These are phyloP conservation scores for Metroxylon sagu DNA, from an alignment of 176 grass and related monocot species.

Conservation along the genomic window DNA sequence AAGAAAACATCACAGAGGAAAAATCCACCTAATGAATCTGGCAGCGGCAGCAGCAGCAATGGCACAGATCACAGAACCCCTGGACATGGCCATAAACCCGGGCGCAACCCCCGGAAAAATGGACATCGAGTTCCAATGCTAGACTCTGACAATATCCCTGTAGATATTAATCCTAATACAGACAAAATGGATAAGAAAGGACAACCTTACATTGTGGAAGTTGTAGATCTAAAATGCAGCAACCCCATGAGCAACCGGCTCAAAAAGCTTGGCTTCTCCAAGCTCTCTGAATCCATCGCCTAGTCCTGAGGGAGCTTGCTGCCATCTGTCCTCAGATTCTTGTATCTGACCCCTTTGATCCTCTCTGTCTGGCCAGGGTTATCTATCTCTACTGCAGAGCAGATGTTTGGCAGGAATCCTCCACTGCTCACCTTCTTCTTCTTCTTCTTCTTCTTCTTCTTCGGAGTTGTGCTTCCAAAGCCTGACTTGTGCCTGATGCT, in stretches of 20 bases:
- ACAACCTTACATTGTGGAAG: slow-evolving; percentile 4
- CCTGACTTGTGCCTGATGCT: background rate
- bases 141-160: slow-evolving; percentile 1
- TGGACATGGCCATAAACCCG: slow-evolving; percentile 1
- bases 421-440: background rate
- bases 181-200: slow-evolving; percentile 5
- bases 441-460: slow-evolving; percentile 21
- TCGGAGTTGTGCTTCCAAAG: background rate
- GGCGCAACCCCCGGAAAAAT: background rate
- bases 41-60: background rate
- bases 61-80: background rate
- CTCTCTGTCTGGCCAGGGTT: background rate
- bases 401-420: slow-evolving; percentile 8
- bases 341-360: slow-evolving; percentile 2
- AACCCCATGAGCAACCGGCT: slow-evolving; percentile 4
- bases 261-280: slow-evolving; percentile 1
- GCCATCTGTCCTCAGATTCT: slow-evolving; percentile 1
- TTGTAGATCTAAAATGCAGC: slow-evolving; percentile 17
- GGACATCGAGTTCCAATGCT: slow-evolving; percentile 19
- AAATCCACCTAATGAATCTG: background rate
- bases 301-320: slow-evolving; percentile 13
- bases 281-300: slow-evolving; percentile 4
- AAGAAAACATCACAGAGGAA: slow-evolving; percentile 1
- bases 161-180: slow-evolving; percentile 9
- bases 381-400: slow-evolving; percentile 11